These are phyloP conservation scores for Eutypa lata DNA, from an alignment of 2,329 filamentous ascomycete species.

Conservation along the genomic window DNA sequence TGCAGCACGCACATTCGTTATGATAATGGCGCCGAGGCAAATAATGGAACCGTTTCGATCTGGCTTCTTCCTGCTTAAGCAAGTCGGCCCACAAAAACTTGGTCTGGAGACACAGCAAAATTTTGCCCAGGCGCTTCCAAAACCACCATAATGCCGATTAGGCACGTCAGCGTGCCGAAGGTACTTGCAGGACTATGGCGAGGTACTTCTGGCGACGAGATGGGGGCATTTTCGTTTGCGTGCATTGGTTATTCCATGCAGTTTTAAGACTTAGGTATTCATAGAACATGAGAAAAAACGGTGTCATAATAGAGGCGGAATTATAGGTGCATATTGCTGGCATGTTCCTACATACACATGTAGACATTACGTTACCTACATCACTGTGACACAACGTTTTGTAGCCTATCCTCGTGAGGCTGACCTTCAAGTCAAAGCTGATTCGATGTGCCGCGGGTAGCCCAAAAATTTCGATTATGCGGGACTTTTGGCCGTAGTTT, in stretches of 20 bases:
- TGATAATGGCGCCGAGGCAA: slow-evolving; percentile 14
- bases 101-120: slow-evolving; percentile 29
- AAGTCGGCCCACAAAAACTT: slow-evolving; percentile 18
- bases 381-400: neutral
- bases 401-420: slow-evolving; percentile 15
- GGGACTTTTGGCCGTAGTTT: too few relatives aligned
- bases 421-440: neutral
- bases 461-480: neutral
- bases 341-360: too few relatives aligned
- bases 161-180: slow-evolving; percentile 9
- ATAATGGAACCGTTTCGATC: slow-evolving; percentile 4
- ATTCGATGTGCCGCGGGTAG: neutral
- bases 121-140: slow-evolving; percentile 22
- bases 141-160: slow-evolving; percentile 21
- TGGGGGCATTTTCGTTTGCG: slow-evolving; percentile 6
- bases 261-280: too few relatives aligned
- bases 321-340: too few relatives aligned
- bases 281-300: too few relatives aligned
- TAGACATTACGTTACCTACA: neutral
- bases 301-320: too few relatives aligned
- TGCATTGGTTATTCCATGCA: slow-evolving; percentile 5
- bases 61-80: slow-evolving; percentile 23
- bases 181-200: slow-evolving; percentile 12
- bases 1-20: too few relatives aligned
- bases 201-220: neutral